Evolutionary conservation across 306 rosid species (phyloP), one percentile per base, ranked within the genome.

Genomic region (apple (Malus domestica)): DNA sequence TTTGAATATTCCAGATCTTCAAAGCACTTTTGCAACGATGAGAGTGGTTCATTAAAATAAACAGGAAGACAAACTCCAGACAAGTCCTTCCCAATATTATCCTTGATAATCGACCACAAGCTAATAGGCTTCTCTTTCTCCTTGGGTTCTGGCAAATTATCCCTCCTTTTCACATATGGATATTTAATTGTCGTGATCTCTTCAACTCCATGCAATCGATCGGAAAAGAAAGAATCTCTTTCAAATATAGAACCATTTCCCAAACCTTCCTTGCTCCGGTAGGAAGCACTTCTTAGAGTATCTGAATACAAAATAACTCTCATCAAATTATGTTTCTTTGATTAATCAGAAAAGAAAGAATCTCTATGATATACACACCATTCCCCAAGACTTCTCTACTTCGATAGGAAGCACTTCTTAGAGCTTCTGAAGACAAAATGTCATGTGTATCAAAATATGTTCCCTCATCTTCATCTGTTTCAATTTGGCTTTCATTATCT

Each of bases 41-140:
- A 95, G 73, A 95, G 92, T 58, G 99, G 99, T 84, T 95, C 99
- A 74, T 95, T 95, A 86, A 95, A 95, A 89, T 95, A 95, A 85
- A 95, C 98, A 78, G 99, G 98, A 77, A 95, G 99, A 83, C 99
- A 95, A 80, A 95, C 99, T 77, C 99, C 99, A 79, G 97, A 95
- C 76, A 95, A 90, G 89, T 95, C 99, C 90, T 92, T 92, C 73
- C 99, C 99, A 44, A 95, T 95, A 78, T 95, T 95, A 81, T 95
- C 99, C 86, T 92, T 95, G 87, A 95, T 95, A 81, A 95, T 92
- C 32, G 99, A 92, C 99, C 99, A 95, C 89, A 92, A 83, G 66
- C 99, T 97, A 73, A 90, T 79, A 14, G 92, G 98, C 81, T 81
- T 95, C 71, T 95, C 99, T 80, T 90, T 95, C 81, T 95, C 99